Evolutionary conservation across 2,329 filamentous ascomycete species (phyloP).

Genomic region (Claviceps quebecensis): DNA sequence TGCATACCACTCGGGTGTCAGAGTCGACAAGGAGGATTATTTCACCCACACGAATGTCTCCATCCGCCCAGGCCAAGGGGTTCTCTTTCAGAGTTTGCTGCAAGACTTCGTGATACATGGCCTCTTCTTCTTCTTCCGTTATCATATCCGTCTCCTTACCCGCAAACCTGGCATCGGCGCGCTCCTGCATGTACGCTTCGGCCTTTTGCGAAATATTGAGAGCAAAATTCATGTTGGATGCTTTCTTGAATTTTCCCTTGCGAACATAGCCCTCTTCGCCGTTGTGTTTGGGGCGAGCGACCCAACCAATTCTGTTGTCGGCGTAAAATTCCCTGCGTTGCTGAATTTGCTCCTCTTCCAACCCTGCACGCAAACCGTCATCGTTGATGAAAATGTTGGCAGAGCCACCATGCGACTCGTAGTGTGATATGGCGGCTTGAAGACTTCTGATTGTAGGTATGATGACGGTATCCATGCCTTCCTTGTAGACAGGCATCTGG

Average conservation of each 20-base stretch:
- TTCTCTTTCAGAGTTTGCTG: conserved; percentile 35
- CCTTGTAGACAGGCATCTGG: conserved; percentile 28
- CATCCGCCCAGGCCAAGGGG: conserved; percentile 38
- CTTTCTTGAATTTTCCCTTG: conserved; percentile 57
- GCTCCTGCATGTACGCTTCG: conserved; percentile 39
- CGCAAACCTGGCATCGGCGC: conserved; percentile 11
- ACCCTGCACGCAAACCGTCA: conserved; percentile 41
- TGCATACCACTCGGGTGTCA: conserved; percentile 45
- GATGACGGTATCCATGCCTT: conserved; percentile 28
- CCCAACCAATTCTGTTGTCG: conserved; percentile 34
- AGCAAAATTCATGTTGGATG: conserved; percentile 64
- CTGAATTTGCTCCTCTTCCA: conserved; percentile 28
- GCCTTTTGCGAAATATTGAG: conserved; percentile 47
- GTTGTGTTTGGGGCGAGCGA: conserved; percentile 31
- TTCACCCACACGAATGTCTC: conserved; percentile 47
- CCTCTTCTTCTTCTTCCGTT: conserved; percentile 20
- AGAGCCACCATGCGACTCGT: conserved; percentile 31
- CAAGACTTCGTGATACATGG: conserved; percentile 35
- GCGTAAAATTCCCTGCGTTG: conserved; percentile 32
- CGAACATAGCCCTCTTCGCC: conserved; percentile 35
- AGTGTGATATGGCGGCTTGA: conserved; percentile 34
- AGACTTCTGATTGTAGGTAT: conserved; percentile 34
- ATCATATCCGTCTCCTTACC: conserved; percentile 10
- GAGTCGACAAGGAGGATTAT: conserved; percentile 55
- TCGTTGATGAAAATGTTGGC: conserved; percentile 47